phyloP scores from a whole-genome alignment of 169 alveolate species.

The Plasmodium reichenowi region DNA sequence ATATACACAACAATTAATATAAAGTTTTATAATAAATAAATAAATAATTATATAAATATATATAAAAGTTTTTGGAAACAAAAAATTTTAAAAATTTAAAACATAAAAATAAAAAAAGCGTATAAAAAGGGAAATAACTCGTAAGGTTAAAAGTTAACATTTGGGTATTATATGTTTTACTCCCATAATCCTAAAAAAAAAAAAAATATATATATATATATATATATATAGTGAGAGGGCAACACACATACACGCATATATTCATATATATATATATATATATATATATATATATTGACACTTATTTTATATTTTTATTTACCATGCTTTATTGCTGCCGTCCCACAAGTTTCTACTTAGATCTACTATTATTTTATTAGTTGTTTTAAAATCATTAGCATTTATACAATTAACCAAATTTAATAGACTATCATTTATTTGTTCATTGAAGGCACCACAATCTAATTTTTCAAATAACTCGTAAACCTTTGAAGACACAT shows the following conservation, averaged over 20 bases:
- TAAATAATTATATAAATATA: too few relatives aligned
- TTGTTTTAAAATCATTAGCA: slow-evolving; percentile 83
- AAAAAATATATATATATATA: too few relatives aligned
- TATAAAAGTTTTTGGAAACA: too few relatives aligned
- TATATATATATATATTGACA: too few relatives aligned
- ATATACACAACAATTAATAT: too few relatives aligned
- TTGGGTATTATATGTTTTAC: slow-evolving; percentile 86
- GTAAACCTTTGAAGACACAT: slow-evolving; percentile 78
- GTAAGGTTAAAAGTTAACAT: slow-evolving; percentile 23
- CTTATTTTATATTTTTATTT: not conserved
- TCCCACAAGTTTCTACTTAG: slow-evolving; percentile 89
- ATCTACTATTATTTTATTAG: slow-evolving; percentile 85
- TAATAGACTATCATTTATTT: slow-evolving; percentile 82
- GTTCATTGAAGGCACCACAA: slow-evolving; percentile 83
- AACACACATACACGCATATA: too few relatives aligned
- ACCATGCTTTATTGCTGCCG: slow-evolving; percentile 87
- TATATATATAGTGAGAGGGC: too few relatives aligned
- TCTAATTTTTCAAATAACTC: slow-evolving; percentile 84
- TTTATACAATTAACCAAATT: slow-evolving; percentile 82
- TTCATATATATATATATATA: too few relatives aligned
- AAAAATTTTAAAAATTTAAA: too few relatives aligned
- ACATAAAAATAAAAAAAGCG: too few relatives aligned
- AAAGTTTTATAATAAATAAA: too few relatives aligned
- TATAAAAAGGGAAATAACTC: too few relatives aligned
- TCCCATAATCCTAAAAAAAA: slow-evolving; percentile 82